Evolutionary conservation across 1,284 basidiomycete species (phyloP).

Genomic region (Cryptococcus sp.): DNA sequence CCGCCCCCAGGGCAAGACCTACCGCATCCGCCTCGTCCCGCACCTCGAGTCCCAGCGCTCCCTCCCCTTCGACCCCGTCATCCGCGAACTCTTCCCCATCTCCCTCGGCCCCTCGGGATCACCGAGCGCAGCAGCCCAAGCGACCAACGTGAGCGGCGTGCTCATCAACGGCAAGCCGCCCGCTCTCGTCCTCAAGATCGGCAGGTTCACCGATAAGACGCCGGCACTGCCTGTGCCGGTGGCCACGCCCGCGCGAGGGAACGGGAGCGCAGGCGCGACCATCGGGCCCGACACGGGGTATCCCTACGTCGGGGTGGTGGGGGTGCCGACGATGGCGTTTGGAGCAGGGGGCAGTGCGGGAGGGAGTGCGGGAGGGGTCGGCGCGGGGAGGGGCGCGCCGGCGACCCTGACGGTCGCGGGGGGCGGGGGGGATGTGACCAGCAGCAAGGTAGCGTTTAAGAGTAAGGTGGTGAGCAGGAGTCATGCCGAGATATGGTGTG

Average conservation of each 20-base stretch:
- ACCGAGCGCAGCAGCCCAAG: constrained; percentile 32
- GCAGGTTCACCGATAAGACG: constrained; percentile 75
- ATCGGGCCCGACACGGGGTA: constrained; percentile 3
- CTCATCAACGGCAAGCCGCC: constrained; percentile 52
- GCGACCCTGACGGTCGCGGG: constrained; percentile 30
- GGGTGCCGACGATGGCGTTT: too few species aligned
- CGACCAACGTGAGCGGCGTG: constrained; percentile 23
- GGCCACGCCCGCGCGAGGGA: constrained; percentile 4
- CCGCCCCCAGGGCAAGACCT: constrained; percentile 29
- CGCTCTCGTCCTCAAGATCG: constrained; percentile 69
- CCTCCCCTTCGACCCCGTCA: constrained; percentile 88
- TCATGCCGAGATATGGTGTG: constrained; percentile 92
- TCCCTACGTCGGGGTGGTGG: neutral
- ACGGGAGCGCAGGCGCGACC: constrained; percentile 5
- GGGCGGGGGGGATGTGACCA: constrained; percentile 59
- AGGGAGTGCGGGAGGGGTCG: neutral
- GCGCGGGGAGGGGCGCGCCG: neutral
- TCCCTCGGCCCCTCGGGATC: constrained; percentile 54
- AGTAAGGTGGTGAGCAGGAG: constrained; percentile 91
- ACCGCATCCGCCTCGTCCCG: constrained; percentile 76
- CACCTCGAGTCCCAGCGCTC: constrained; percentile 87
- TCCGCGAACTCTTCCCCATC: constrained; percentile 59
- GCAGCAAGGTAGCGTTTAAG: constrained; percentile 89
- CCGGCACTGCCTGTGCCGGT: constrained; percentile 8
- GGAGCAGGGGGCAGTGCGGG: too few species aligned